A percentile compares a stretch with the other conserved stretches of the same genome.
Evolutionary conservation across 2,329 filamentous ascomycete species (phyloP).

Genomic region (Colletotrichum godetiae): DNA sequence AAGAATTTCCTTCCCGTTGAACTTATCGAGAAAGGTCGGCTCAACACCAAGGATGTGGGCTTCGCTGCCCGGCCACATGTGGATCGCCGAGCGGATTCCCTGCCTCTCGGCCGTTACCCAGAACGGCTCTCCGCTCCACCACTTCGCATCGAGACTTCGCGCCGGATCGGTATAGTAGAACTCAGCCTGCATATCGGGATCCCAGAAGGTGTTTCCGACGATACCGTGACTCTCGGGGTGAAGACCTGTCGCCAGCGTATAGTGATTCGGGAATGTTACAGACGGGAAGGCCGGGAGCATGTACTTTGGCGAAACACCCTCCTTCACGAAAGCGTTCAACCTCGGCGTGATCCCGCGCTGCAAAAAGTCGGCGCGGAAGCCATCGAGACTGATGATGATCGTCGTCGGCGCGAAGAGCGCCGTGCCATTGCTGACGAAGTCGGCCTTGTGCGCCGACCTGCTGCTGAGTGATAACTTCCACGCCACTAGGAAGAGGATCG

Average conservation of each 20-base stretch:
- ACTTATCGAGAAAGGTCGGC: conserved; percentile 86
- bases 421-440: conserved; percentile 80
- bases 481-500: conserved; percentile 65
- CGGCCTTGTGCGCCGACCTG: conserved; percentile 46
- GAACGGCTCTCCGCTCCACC: conserved; percentile 95
- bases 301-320: conserved; percentile 89
- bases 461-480: conserved; percentile 68
- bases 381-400: conserved; percentile 92
- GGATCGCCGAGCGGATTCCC: conserved; percentile 82
- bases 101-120: conserved; percentile 93
- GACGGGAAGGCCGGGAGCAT: conserved; percentile 96
- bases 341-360: conserved; percentile 85
- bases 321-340: conserved; percentile 79
- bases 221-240: conserved; percentile 94
- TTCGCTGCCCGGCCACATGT: conserved; percentile 99
- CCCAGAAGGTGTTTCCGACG: conserved; percentile 96
- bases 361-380: conserved; percentile 94
- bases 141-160: conserved; percentile 83
- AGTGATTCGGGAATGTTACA: conserved; percentile 97
- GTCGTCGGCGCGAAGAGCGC: conserved; percentile 92
- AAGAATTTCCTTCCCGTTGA: conserved; percentile 81
- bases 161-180: conserved; percentile 88
- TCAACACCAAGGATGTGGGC: conserved; percentile 81
- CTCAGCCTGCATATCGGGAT: conserved; percentile 78
- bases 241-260: conserved; percentile 89